Evolutionary conservation across 2,329 filamentous ascomycete species (phyloP).

Genomic region (Thyridium curvatum): DNA sequence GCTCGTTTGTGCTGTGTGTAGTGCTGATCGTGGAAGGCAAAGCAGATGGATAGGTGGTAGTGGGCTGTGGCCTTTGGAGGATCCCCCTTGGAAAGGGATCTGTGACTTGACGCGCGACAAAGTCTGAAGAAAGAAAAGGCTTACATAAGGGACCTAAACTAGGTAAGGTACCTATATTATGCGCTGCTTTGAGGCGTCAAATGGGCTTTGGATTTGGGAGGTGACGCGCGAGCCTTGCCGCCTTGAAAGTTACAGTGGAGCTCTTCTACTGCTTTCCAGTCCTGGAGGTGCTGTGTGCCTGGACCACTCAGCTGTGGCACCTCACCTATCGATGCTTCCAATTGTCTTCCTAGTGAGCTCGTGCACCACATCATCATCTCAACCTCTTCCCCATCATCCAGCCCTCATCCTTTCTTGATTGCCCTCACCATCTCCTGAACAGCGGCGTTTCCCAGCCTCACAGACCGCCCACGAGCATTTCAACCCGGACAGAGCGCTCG

Average conservation of each 20-base stretch:
- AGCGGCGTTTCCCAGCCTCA: background rate
- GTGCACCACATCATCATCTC: too few species aligned
- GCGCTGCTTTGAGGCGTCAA: too few species aligned
- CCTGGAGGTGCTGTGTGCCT: background rate
- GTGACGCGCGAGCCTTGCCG: slow-evolving; percentile 6
- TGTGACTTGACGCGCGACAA: too few species aligned
- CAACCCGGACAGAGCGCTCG: background rate
- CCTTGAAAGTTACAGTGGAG: slow-evolving; percentile 2
- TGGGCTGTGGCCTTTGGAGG: too few species aligned
- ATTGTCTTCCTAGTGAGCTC: too few species aligned
- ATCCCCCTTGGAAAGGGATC: too few species aligned
- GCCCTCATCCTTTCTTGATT: background rate
- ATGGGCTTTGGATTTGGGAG: background rate
- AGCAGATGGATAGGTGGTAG: too few species aligned
- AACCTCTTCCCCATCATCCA: background rate
- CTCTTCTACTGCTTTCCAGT: background rate
- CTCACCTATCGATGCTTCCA: too few species aligned
- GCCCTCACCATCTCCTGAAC: background rate
- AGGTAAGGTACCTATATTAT: too few species aligned
- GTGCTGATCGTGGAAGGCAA: too few species aligned
- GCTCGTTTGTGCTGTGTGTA: too few species aligned
- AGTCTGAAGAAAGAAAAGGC: background rate
- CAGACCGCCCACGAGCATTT: background rate
- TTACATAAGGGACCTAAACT: slow-evolving; percentile 1
- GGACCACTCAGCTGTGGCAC: too few species aligned